Evolutionary conservation across 2,329 filamentous ascomycete species (phyloP).

Genomic region (Cryphonectria japonica): DNA sequence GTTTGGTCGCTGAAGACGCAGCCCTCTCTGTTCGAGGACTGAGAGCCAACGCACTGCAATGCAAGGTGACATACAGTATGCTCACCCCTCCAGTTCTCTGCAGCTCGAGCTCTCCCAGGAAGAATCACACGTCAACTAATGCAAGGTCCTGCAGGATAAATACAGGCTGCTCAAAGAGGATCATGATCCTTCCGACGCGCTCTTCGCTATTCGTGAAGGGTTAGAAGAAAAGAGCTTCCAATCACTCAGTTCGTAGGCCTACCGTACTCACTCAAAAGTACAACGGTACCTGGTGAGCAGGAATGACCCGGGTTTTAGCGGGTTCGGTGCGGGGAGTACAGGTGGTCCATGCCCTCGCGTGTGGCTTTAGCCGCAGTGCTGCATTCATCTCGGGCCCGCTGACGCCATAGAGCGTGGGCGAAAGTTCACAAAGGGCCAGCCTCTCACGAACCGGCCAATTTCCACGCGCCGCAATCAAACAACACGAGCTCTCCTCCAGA

Average conservation of each 20-base stretch:
- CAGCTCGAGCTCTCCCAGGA: not conserved
- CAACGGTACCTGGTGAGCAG: not conserved
- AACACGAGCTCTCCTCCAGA: slow-evolving; percentile 1
- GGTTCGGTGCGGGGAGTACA: not conserved
- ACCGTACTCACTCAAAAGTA: not conserved
- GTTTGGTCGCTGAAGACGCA: not conserved
- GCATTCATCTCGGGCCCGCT: slow-evolving; percentile 11
- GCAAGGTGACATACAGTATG: not conserved
- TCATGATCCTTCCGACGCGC: not conserved
- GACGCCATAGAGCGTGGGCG: not conserved
- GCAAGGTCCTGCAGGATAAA: not conserved
- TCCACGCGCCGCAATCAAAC: slow-evolving; percentile 8
- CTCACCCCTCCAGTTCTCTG: not conserved
- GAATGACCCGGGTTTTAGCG: not conserved
- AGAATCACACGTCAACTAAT: not conserved
- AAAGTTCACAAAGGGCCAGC: not conserved
- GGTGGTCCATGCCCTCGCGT: slow-evolving; percentile 3
- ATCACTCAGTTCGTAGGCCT: not conserved
- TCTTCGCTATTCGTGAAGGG: not conserved
- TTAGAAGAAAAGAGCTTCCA: not conserved
- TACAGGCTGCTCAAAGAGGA: not conserved
- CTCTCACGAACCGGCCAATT: slow-evolving; percentile 4
- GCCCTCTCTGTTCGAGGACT: not conserved
- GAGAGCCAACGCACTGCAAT: not conserved
- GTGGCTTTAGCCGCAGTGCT: not conserved